Base-by-base conservation (phyloP, 1,284 basidiomycete genomes). In the Sporisorium graminicola region DNA sequence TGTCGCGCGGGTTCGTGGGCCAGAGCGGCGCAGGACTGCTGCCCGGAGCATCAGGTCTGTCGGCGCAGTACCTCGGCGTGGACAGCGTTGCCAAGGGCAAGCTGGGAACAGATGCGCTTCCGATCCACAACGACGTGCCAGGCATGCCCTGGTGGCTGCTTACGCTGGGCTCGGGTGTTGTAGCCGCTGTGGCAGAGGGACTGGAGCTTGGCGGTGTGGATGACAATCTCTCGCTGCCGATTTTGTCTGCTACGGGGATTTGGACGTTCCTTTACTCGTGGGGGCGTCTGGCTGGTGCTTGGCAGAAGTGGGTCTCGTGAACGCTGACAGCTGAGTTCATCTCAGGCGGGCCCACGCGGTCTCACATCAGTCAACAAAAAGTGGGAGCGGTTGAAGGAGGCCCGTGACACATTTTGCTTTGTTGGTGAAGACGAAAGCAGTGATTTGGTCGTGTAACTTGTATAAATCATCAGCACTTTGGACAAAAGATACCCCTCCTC, bases 201-300 rank as follows among this genome's bases (percentile, higher is more conserved):
- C 79, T 87, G 47, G 95, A 98, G 86, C 88, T 98, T 13, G 94
- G 93, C 29, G 90, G 90, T 0, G 82, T 94, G 37, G 96, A 98
- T 83, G 96, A 99, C 86, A 98, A 99, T 86, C 87, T 98, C 43
- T 95, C 94, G 6, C 87, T 99, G 29, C 96, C 96, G 2, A 92
- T 98, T 79, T 90, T 98, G 50, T 92, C 93, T 20, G 95, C 94
- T 0, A 91, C 91, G 1, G 91, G 93, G 79, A 88, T 96, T 56
- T 92, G 92, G 89, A 79, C 57, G 66, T 8, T 77, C 44, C 65
- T 84, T 3, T 82, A 63, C 46, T 58, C 66, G 7, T 84, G 83
- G 83, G 82, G 82, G 29, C 58, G 70, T 1, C 16, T 66, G 5
- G 74, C 65, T 7, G 49, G 42, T 14, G 55, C 52, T 20, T 76